Percentiles rank a stretch among this genome's conserved stretches.
These are phyloP conservation scores for Xylariaceae sp. DNA, from an alignment of 2,329 filamentous ascomycete species.

Conservation along the genomic window DNA sequence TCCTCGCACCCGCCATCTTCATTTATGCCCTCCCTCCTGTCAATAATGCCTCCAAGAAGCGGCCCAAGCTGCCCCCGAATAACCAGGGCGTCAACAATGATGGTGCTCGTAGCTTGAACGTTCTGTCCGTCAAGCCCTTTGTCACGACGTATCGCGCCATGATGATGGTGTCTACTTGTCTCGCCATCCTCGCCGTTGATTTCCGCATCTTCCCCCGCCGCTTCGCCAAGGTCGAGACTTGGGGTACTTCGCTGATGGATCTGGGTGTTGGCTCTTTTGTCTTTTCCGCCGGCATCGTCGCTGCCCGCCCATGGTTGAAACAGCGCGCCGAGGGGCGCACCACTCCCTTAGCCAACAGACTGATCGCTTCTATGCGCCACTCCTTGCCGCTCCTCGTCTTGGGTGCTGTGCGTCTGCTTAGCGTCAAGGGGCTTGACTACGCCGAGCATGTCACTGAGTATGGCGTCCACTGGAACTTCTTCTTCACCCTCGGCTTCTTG, in stretches of 20 bases:
- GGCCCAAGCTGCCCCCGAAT: constrained; percentile 45
- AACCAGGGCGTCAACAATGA: constrained; percentile 35
- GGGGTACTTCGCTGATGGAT: constrained; percentile 99
- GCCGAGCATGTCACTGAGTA: constrained; percentile 97
- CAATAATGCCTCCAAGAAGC: constrained; percentile 42
- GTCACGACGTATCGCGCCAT: constrained; percentile 85
- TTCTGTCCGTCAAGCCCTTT: constrained; percentile 81
- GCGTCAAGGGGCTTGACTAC: constrained; percentile 91
- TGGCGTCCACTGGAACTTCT: constrained; percentile 99
- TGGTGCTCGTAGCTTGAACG: constrained; percentile 35
- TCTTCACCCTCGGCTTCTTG: constrained; percentile 88
- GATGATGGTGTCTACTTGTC: constrained; percentile 87
- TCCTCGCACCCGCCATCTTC: constrained; percentile 67
- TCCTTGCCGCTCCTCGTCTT: constrained; percentile 78
- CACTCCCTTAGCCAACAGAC: constrained; percentile 51
- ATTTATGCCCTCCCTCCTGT: constrained; percentile 52
- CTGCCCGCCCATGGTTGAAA: constrained; percentile 74
- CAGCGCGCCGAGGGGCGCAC: constrained; percentile 52
- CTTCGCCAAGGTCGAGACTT: constrained; percentile 98
- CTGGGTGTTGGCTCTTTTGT: constrained; percentile 96
- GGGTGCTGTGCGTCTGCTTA: constrained; percentile 76
- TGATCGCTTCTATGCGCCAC: constrained; percentile 69
- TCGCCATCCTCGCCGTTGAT: constrained; percentile 94
- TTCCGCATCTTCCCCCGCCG: constrained; percentile 89
- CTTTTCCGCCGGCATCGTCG: constrained; percentile 89